A percentile compares a stretch with the other conserved stretches of the same genome.
Conservation (phyloP, 805 yeast genomes). For the Starmerella asiatica region DNA sequence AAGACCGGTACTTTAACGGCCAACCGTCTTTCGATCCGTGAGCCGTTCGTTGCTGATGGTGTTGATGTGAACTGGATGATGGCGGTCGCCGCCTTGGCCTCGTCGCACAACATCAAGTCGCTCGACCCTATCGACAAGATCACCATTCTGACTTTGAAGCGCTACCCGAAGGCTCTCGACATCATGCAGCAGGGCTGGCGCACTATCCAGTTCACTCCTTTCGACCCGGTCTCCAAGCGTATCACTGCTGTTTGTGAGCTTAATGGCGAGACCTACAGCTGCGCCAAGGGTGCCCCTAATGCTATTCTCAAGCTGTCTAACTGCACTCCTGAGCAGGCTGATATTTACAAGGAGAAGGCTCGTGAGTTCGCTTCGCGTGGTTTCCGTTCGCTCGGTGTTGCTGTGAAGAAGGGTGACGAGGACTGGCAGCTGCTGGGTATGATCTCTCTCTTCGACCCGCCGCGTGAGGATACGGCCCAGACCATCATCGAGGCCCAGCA, state of each 20-base stretch:
- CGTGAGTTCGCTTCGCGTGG: constrained; percentile 97
- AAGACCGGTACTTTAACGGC: constrained; percentile 96
- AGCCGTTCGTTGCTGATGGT: constrained; percentile 96
- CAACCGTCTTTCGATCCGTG: constrained; percentile 89
- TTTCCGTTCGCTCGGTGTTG: constrained; percentile 97
- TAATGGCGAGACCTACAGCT: constrained; percentile 87
- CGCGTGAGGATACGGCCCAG: constrained; percentile 95
- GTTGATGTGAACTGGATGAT: constrained; percentile 90
- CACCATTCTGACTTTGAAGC: constrained; percentile 77
- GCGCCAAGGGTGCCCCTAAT: constrained; percentile 98
- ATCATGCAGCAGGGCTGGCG: constrained; percentile 32
- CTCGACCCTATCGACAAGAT: constrained; percentile 94
- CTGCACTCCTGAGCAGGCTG: constrained; percentile 79
- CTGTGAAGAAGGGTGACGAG: constrained; percentile 97
- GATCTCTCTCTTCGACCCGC: constrained; percentile 98
- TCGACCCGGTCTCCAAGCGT: constrained; percentile 95
- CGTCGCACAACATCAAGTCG: constrained; percentile 97
- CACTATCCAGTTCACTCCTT: constrained; percentile 73
- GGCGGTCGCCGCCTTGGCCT: constrained; percentile 96
- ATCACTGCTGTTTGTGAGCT: constrained; percentile 90
- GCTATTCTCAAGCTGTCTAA: constrained; percentile 48
- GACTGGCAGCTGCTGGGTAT: constrained; percentile 97
- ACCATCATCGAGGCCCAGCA: constrained; percentile 85
- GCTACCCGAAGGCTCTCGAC: constrained; percentile 70
- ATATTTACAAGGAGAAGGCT: constrained; percentile 89